Conservation (phyloP, 352 stramenopile species). For the Phytophthora sojae region DNA sequence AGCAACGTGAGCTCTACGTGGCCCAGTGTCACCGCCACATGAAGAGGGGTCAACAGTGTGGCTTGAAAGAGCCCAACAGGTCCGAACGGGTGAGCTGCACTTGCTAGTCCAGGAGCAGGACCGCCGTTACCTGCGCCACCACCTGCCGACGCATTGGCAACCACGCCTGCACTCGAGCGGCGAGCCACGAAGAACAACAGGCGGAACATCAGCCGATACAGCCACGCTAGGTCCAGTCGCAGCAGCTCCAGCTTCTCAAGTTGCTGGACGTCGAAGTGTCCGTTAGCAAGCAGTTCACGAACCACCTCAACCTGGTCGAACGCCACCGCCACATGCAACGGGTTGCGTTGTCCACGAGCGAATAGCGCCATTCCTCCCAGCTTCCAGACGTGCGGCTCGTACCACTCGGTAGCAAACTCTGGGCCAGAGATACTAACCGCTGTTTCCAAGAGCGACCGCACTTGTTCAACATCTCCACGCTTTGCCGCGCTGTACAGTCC, state of each 20-base stretch:
- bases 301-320: constrained; percentile 78
- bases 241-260: constrained; percentile 81
- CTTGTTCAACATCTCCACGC: constrained; percentile 60
- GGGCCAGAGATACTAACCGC: constrained; percentile 64
- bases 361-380: constrained; percentile 36
- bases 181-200: constrained; percentile 57
- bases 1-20: constrained; percentile 73
- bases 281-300: constrained; percentile 62
- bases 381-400: constrained; percentile 39
- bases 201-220: constrained; percentile 76
- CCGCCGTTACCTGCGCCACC: constrained; percentile 28
- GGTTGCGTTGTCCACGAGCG: constrained; percentile 62
- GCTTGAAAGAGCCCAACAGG: constrained; percentile 63
- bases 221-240: constrained; percentile 68
- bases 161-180: constrained; percentile 34
- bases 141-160: constrained; percentile 30
- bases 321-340: constrained; percentile 76
- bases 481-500: constrained; percentile 73
- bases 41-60: constrained; percentile 75
- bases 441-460: constrained; percentile 52
- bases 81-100: constrained; percentile 60
- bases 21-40: constrained; percentile 76
- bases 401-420: constrained; percentile 77
- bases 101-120: constrained; percentile 34
- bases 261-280: constrained; percentile 73